Evolutionary conservation across 345 rosid species (phyloP).

Genomic region (Citrus cavaleriei): DNA sequence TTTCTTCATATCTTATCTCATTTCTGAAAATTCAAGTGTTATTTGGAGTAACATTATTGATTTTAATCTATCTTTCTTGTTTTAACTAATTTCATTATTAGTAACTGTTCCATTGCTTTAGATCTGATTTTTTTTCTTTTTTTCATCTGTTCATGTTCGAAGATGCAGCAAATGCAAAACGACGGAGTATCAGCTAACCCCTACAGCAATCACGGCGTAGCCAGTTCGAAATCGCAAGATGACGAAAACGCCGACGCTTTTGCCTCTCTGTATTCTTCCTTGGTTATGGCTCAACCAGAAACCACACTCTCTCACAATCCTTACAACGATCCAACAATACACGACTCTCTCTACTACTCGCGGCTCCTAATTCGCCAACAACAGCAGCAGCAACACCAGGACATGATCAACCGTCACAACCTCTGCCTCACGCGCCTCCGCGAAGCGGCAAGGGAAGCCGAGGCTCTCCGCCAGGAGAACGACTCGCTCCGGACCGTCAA

Average conservation of each 20-base stretch:
- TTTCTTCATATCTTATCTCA: not conserved
- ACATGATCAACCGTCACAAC: conserved; percentile 42
- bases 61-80: not conserved
- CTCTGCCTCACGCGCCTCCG: conserved; percentile 45
- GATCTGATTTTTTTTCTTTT: conserved; percentile 4
- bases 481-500: conserved; percentile 38
- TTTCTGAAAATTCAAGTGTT: conserved; percentile 1
- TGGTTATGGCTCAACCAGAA: conserved; percentile 6
- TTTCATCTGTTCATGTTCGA: not conserved
- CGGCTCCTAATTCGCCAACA: conserved; percentile 34
- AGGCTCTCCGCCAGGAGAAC: conserved; percentile 44
- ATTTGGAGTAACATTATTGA: not conserved
- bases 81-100: not conserved
- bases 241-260: conserved; percentile 16
- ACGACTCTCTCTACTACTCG: conserved; percentile 21
- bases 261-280: conserved; percentile 23
- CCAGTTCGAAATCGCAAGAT: not conserved
- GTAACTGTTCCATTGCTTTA: not conserved
- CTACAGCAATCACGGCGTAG: conserved; percentile 9
- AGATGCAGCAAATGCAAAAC: conserved; percentile 26
- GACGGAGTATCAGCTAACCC: conserved; percentile 10
- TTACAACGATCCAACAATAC: conserved; percentile 4
- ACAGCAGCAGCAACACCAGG: conserved; percentile 29
- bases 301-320: not conserved
- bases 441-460: conserved; percentile 33